Evolutionary conservation across 2,329 filamentous ascomycete genomes (phyloP), one percentile per base, ranked within the genome.

Genomic region (Fusarium oxysporum): DNA sequence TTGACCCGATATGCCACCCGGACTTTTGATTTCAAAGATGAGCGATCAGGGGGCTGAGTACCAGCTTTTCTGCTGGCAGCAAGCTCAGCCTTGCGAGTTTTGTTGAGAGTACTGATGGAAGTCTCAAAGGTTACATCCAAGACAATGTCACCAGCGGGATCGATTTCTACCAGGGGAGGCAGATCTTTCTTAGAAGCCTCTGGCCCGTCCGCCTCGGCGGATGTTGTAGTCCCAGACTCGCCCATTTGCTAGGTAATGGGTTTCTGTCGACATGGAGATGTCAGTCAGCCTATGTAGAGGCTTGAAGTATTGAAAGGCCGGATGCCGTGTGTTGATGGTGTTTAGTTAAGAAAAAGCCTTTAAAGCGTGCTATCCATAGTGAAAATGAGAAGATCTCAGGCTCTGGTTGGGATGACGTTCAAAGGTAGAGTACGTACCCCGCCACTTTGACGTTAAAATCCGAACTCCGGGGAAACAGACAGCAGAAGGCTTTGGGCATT

Each of bases 91-190:
- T 81, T 87, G 63, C 82, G 83, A 67, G 81, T 83, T 32, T 82
- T 81, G 59, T 82, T 82, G 78, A 91, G 82, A 48, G 86, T 85
- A 67, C 86, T 81, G 47, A 81, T 82, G 6, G 86, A 89, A 40
- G 88, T 90, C 69, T 91, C 87, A 77, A 94, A 93, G 12, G 86
- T 86, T 40, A 94, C 87, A 68, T 91, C 86, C 19, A 95, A 86
- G 37, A 94, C 79, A 25, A 94, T 80, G 76, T 94, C 90, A 40
- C 92, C 92, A 21, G 83, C 81, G 8, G 84, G 73, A 28, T 86
- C 86, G 55, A 94, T 87, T 37, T 85, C 82, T 47, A 90, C 79
- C 60, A 89, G 78, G 35, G 79, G 75, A 47, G 80, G 78, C 47
- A 80, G 75, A 61, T 76, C 70, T 61, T 68, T 74, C 63, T 72